These are phyloP conservation scores for Tulasnella sp. DNA, from an alignment of 768 basidiomycete species.

Conservation along the genomic window DNA sequence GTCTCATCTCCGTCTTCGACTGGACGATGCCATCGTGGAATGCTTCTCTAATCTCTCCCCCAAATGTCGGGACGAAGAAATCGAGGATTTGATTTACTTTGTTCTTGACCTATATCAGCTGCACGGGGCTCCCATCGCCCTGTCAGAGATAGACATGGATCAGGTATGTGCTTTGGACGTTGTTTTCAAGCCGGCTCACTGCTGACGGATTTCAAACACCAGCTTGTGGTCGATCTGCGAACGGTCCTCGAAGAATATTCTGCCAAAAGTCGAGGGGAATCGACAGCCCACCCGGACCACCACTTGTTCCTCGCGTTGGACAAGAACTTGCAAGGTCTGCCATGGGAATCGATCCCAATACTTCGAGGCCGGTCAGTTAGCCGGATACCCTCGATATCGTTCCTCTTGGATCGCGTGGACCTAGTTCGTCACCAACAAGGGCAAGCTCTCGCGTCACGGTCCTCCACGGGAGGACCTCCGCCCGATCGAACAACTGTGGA, in stretches of 20 bases:
- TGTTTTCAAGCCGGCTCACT: background rate
- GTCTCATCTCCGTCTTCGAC: constrained; percentile 37
- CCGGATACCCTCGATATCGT: constrained; percentile 88
- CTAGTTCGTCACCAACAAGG: constrained; percentile 56
- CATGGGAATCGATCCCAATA: constrained; percentile 94
- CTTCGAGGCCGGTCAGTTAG: constrained; percentile 84
- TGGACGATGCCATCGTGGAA: constrained; percentile 78
- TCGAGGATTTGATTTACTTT: constrained; percentile 94
- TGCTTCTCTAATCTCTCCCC: constrained; percentile 85
- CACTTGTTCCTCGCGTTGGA: constrained; percentile 91
- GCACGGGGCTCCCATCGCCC: constrained; percentile 84
- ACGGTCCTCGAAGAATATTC: constrained; percentile 73
- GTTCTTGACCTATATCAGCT: constrained; percentile 93
- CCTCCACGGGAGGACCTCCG: constrained; percentile 35
- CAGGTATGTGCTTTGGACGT: constrained; percentile 55
- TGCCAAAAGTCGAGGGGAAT: constrained; percentile 44
- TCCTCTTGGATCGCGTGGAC: constrained; percentile 80
- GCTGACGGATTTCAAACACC: background rate
- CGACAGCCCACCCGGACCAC: constrained; percentile 51
- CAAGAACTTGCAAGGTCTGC: constrained; percentile 82
- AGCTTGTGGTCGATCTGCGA: constrained; percentile 76
- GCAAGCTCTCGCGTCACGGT: constrained; percentile 36
- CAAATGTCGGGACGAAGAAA: constrained; percentile 85
- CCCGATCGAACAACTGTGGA: constrained; percentile 62
- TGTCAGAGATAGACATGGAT: constrained; percentile 89